Evolutionary conservation across 208 protist species (phyloP).

Genomic region (Leishmania tarentolae): DNA sequence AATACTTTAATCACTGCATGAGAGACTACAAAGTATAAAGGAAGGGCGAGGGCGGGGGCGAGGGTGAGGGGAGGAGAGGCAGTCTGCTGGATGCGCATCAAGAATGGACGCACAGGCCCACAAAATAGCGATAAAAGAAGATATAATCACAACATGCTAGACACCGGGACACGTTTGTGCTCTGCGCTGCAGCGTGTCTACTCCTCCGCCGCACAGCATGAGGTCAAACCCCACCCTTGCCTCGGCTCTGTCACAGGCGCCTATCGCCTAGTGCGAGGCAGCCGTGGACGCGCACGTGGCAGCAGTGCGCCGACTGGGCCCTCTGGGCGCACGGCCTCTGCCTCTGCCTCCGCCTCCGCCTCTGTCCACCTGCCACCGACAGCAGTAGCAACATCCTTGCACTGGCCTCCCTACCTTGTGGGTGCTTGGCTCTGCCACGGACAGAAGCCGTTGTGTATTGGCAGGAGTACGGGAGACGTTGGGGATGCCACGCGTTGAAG

Average conservation of each 20-base stretch:
- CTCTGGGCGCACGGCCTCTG: not conserved
- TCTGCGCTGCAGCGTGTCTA: no score
- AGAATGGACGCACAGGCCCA: constrained; percentile 1
- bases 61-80: no score
- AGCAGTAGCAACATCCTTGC: not conserved
- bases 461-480: not conserved
- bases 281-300: not conserved
- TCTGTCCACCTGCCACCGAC: not conserved
- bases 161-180: no score
- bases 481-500: not conserved
- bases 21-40: no score
- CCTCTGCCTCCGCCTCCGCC: not conserved
- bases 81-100: not conserved
- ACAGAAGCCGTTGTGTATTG: not conserved
- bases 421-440: not conserved
- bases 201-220: not conserved
- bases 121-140: not conserved
- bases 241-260: no score
- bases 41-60: no score
- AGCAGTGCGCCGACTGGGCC: not conserved
- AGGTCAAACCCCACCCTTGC: not conserved
- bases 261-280: not conserved
- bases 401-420: not conserved
- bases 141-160: no score
- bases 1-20: not conserved